Conservation (phyloP, 2,329 filamentous ascomycete genomes). For the Nannizziopsis arthrosporioides region DNA sequence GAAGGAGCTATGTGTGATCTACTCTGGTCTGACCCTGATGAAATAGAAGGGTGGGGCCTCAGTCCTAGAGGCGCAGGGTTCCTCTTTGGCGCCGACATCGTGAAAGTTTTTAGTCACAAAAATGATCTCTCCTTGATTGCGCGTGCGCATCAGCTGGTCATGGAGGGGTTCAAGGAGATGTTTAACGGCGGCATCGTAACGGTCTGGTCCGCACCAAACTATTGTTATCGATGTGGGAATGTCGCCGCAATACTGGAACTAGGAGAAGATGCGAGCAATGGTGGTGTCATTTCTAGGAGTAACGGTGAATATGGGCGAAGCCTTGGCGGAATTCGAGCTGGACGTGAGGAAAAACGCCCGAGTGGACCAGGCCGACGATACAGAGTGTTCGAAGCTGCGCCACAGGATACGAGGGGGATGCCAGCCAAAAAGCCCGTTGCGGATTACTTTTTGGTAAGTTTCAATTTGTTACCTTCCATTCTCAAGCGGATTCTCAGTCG, state of each 20-base stretch:
- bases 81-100: conserved; percentile 85
- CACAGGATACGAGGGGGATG: conserved; percentile 93
- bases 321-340: conserved; percentile 40
- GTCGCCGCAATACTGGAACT: conserved; percentile 91
- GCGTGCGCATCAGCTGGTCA: conserved; percentile 90
- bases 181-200: conserved; percentile 93
- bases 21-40: conserved; percentile 94
- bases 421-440: conserved; percentile 96
- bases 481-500: background rate
- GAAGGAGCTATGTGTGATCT: conserved; percentile 99
- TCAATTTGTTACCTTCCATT: background rate
- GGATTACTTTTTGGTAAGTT: conserved; percentile 70
- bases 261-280: conserved; percentile 71
- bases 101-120: conserved; percentile 87
- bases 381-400: conserved; percentile 89
- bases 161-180: conserved; percentile 99
- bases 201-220: conserved; percentile 96
- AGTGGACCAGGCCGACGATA: conserved; percentile 77
- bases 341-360: conserved; percentile 33
- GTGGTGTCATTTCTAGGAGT: conserved; percentile 56
- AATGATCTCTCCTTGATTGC: conserved; percentile 90
- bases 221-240: conserved; percentile 92
- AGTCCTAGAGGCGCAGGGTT: conserved; percentile 91
- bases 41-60: conserved; percentile 93
- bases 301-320: conserved; percentile 36